Base-by-base conservation (phyloP, 306 rosid genomes). In the Cercis canadensis region DNA sequence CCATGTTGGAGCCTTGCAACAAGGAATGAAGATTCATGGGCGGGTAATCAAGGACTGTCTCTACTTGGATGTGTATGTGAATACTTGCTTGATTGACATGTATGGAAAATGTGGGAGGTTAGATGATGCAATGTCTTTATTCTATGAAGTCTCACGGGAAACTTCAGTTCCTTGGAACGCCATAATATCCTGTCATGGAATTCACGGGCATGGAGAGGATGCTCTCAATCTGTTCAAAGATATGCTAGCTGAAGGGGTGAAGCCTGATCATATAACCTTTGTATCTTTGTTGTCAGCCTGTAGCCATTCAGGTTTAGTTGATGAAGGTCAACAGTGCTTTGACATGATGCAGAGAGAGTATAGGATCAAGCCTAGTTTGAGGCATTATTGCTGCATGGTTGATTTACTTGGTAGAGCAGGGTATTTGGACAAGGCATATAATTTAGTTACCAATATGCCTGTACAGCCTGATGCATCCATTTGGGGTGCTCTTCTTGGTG, bases 401-500 rank as follows among this genome's bases (percentile, higher is more conserved):
- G 86, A 82, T 78, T 78, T 78, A 59, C 79, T 78, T 34, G 86
- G 86, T 36, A 69, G 86, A 68, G 78, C 86, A 64, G 86, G 83
- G 31, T 15, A 51, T 73, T 54, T 82, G 74, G 78, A 82, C 16
- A 82, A 74, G 62, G 86, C 86, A 37, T 74, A 69, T 69, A 43
- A 65, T 53, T 82, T 82, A 59, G 70, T 78, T 24, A 74, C 59
- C 62, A 82, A 32, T 74, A 82, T 82, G 86, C 83, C 86, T 65
- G 15, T 82, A 33, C 32, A 64, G 18, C 78, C 86, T 24, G 86
- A 82, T 74, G 77, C 83, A 58, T 78, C 86, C 47, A 74, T 78
- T 31, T 82, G 86, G 86, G 86, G 86, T 45, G 76, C 86, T 52
- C 86, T 82, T 60, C 86, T 82, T 60, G 62, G 78, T 70, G 83